Conservation (phyloP, 805 yeast genomes). For the Pichia occidentalis region DNA sequence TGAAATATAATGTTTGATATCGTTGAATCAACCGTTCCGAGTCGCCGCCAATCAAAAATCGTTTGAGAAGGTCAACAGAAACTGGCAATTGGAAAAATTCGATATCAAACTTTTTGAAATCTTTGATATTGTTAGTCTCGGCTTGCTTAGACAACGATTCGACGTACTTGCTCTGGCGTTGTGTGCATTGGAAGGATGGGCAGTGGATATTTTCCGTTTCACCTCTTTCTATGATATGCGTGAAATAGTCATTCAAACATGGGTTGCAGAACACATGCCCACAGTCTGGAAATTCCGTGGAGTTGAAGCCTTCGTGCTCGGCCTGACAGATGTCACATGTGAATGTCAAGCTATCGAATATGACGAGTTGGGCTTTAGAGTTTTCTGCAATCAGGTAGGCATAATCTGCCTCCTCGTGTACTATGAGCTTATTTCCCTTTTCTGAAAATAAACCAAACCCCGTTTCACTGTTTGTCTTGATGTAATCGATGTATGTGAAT, state of each 20-base stretch:
- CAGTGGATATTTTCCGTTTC: constrained; percentile 49
- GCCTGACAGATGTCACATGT: constrained; percentile 54
- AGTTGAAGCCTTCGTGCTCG: constrained; percentile 38
- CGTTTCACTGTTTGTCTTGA: constrained; percentile 11
- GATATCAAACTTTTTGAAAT: constrained; percentile 29
- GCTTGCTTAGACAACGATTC: constrained; percentile 10
- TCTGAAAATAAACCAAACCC: constrained; percentile 3
- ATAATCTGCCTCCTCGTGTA: constrained; percentile 7
- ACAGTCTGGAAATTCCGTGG: constrained; percentile 37
- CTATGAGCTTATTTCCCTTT: constrained; percentile 15
- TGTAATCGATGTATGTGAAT: constrained; percentile 12
- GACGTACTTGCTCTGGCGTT: constrained; percentile 16
- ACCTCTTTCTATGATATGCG: constrained; percentile 38
- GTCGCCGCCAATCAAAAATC: constrained; percentile 24
- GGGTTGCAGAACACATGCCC: constrained; percentile 42
- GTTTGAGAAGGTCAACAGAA: constrained; percentile 29
- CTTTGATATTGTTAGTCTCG: constrained; percentile 13
- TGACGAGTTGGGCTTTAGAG: constrained; percentile 17
- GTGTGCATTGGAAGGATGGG: constrained; percentile 47
- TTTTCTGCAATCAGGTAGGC: constrained; percentile 14
- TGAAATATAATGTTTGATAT: constrained; percentile 34
- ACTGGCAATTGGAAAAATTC: constrained; percentile 38
- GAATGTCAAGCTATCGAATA: constrained; percentile 34
- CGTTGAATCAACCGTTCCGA: constrained; percentile 23
- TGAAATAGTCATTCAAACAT: constrained; percentile 40